Evolutionary conservation across 805 yeast genomes (phyloP).

Genomic region (Lipomyces chichibuensis): DNA sequence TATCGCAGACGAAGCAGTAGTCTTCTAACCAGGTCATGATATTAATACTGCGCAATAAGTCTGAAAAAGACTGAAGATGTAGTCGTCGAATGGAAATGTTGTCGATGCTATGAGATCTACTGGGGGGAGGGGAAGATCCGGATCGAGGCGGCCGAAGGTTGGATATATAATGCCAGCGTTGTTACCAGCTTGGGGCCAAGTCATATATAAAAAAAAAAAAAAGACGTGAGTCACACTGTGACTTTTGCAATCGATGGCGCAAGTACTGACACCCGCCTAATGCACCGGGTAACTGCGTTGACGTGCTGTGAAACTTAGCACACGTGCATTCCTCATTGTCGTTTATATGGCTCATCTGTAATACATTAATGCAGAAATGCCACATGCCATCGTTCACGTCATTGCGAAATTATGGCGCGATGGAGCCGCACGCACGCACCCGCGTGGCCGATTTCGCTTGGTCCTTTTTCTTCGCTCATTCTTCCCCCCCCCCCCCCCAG

Average conservation of each 20-base stretch:
- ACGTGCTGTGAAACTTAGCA: background rate
- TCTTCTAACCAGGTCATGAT: slow-evolving; percentile 50
- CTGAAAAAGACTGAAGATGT: background rate
- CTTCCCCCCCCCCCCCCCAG: too few relatives aligned
- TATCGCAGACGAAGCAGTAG: slow-evolving; percentile 62
- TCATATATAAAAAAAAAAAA: background rate
- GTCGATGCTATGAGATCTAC: background rate
- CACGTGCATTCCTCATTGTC: background rate
- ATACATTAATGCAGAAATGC: background rate
- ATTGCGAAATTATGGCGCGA: background rate
- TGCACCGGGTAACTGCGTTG: background rate
- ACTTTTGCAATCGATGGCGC: background rate
- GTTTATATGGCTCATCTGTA: background rate
- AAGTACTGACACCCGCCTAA: background rate
- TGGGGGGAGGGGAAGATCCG: too few relatives aligned
- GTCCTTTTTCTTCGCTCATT: background rate
- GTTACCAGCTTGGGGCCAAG: background rate
- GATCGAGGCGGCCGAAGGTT: background rate
- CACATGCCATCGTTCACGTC: background rate
- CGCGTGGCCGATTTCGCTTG: background rate
- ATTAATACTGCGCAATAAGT: background rate
- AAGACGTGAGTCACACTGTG: background rate
- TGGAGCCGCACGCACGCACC: background rate
- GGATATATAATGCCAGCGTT: background rate
- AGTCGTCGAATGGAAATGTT: background rate